Conservation (phyloP, 1,284 basidiomycete species). For the Sphaerobolus stellatus region DNA sequence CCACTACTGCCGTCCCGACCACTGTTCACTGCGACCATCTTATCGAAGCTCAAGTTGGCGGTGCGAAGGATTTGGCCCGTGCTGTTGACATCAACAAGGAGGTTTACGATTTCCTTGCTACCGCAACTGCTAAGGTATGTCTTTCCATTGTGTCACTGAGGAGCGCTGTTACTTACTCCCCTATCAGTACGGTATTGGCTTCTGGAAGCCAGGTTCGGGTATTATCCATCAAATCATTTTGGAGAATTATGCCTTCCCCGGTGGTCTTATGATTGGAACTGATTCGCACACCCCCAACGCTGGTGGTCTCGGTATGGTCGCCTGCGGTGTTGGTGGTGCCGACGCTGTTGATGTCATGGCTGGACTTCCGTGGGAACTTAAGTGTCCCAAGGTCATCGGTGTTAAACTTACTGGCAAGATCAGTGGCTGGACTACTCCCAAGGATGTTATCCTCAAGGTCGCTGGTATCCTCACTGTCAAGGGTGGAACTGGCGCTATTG, state of each 20-base stretch:
- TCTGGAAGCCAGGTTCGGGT: constrained; percentile 99
- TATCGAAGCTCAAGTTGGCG: constrained; percentile 96
- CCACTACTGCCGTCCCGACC: constrained; percentile 95
- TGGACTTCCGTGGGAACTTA: constrained; percentile 96
- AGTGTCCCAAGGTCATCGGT: constrained; percentile 98
- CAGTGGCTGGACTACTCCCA: constrained; percentile 95
- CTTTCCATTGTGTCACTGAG: constrained; percentile 12
- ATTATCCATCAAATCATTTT: constrained; percentile 98
- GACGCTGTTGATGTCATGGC: constrained; percentile 99
- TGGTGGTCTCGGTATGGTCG: constrained; percentile 98
- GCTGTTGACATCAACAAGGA: constrained; percentile 97
- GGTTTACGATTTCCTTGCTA: constrained; percentile 99
- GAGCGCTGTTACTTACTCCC: constrained; percentile 3
- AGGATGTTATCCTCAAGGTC: constrained; percentile 97
- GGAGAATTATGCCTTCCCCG: constrained; percentile 99
- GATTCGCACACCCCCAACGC: constrained; percentile 99
- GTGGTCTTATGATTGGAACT: constrained; percentile 99
- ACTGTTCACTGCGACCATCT: constrained; percentile 99
- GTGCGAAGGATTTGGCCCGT: constrained; percentile 89
- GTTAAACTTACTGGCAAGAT: constrained; percentile 97
- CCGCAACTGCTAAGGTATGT: constrained; percentile 87
- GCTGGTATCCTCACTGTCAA: constrained; percentile 97
- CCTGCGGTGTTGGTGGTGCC: constrained; percentile 98
- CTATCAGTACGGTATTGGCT: constrained; percentile 89
- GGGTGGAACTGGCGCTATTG: constrained; percentile 96